Conservation (phyloP, 78 protist species). For the Chrysochromulina tobinii region DNA sequence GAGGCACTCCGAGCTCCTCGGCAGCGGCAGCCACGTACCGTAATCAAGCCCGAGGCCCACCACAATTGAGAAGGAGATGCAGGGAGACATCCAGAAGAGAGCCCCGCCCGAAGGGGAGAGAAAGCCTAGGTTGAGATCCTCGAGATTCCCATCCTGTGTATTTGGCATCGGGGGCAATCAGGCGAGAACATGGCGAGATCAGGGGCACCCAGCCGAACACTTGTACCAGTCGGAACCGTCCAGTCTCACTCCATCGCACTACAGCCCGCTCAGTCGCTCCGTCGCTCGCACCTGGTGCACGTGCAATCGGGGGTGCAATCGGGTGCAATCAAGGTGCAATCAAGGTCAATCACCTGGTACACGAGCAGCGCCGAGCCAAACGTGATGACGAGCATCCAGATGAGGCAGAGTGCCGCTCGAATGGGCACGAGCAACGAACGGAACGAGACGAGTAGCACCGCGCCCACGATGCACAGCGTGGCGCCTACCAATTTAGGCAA, state of each 20-base stretch:
- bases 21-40: not conserved
- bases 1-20: no score
- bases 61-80: constrained; percentile 49
- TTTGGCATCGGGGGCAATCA: no score
- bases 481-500: constrained; percentile 28
- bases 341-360: not conserved
- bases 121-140: not conserved
- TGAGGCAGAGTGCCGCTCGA: constrained; percentile 48
- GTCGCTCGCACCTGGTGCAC: no score
- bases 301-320: no score
- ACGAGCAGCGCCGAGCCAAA: constrained; percentile 36
- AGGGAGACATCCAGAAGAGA: constrained; percentile 56
- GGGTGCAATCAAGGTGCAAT: no score
- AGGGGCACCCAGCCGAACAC: no score
- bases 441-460: constrained; percentile 48
- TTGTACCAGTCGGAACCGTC: no score
- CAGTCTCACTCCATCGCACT: no score
- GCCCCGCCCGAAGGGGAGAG: not conserved
- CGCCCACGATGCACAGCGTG: constrained; percentile 35
- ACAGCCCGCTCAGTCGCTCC: no score
- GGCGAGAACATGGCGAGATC: no score
- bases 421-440: constrained; percentile 60
- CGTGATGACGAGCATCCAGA: not conserved
- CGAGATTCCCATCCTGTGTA: constrained; percentile 3
- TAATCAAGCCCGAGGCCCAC: constrained; percentile 75